phyloP scores from a whole-genome alignment of 495 filamentous ascomycete genomes.

The Chaetomium tenue region DNA sequence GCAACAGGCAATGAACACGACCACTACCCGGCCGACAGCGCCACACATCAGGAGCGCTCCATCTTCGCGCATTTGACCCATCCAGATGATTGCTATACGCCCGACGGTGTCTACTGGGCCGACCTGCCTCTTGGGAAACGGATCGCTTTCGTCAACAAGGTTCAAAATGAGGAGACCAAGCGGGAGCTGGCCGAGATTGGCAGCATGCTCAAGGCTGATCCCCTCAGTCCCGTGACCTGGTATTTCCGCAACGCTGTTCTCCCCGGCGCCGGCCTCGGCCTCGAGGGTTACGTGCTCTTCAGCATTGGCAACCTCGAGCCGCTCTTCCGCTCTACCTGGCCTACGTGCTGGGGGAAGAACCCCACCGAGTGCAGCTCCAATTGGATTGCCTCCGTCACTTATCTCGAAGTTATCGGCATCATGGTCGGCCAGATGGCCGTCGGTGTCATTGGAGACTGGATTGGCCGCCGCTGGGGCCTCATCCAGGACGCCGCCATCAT shows the following conservation, averaged over 20 bases:
- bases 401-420: constrained; percentile 84
- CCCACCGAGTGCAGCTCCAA: constrained; percentile 62
- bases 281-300: constrained; percentile 93
- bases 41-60: constrained; percentile 60
- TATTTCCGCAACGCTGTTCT: constrained; percentile 86
- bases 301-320: constrained; percentile 86
- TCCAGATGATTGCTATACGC: constrained; percentile 78
- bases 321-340: constrained; percentile 67
- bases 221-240: constrained; percentile 72
- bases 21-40: constrained; percentile 38
- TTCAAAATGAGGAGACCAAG: constrained; percentile 62
- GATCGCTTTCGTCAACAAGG: constrained; percentile 66
- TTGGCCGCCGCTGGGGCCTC: constrained; percentile 85
- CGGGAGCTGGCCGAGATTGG: constrained; percentile 66
- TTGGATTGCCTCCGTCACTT: constrained; percentile 76
- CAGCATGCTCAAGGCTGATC: constrained; percentile 75
- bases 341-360: constrained; percentile 64
- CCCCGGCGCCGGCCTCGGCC: constrained; percentile 80
- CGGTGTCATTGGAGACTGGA: constrained; percentile 62
- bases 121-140: constrained; percentile 67
- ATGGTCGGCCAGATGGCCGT: constrained; percentile 82
- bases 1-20: constrained; percentile 44
- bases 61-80: constrained; percentile 73
- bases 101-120: constrained; percentile 84
- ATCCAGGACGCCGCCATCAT: constrained; percentile 93